phyloP scores from a whole-genome alignment of 2,329 filamentous ascomycete species.

The Exophiala spinifera region DNA sequence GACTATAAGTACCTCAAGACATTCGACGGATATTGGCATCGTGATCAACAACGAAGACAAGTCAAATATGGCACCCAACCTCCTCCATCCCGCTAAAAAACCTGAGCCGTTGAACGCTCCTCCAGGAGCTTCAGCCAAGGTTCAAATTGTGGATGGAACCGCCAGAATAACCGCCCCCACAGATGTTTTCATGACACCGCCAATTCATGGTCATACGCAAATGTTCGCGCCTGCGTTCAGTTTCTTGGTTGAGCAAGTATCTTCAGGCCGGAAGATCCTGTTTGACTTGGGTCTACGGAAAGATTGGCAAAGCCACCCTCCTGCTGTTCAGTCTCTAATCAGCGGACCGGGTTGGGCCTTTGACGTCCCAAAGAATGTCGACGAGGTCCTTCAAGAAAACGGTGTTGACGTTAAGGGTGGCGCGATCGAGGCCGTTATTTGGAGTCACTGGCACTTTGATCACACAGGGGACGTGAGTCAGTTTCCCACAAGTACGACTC shows the following conservation, averaged over 20 bases:
- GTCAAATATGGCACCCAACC: not conserved
- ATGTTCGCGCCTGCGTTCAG: slow-evolving; percentile 8
- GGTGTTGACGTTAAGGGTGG: slow-evolving; percentile 18
- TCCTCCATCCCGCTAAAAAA: slow-evolving; percentile 3
- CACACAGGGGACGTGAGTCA: slow-evolving; percentile 51
- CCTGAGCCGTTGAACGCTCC: not conserved
- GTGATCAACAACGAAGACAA: too few relatives aligned
- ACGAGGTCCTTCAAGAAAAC: slow-evolving; percentile 30
- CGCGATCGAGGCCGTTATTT: slow-evolving; percentile 32
- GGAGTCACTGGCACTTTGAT: slow-evolving; percentile 36
- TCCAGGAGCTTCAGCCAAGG: slow-evolving; percentile 2
- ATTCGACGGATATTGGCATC: too few relatives aligned
- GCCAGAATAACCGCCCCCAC: slow-evolving; percentile 7
- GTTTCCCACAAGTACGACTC: slow-evolving; percentile 46
- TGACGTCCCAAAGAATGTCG: slow-evolving; percentile 28
- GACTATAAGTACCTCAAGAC: too few relatives aligned
- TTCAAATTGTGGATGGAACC: slow-evolving; percentile 9
- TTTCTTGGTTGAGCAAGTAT: slow-evolving; percentile 15
- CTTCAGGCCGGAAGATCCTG: slow-evolving; percentile 14
- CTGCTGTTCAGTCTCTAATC: slow-evolving; percentile 11
- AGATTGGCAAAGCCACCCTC: slow-evolving; percentile 27
- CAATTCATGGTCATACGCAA: slow-evolving; percentile 4
- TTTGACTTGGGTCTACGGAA: slow-evolving; percentile 31
- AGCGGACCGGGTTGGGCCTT: slow-evolving; percentile 7
- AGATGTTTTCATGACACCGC: slow-evolving; percentile 6